phyloP scores from a whole-genome alignment of 2,329 filamentous ascomycete species.

The Lasiodiplodia citricola region DNA sequence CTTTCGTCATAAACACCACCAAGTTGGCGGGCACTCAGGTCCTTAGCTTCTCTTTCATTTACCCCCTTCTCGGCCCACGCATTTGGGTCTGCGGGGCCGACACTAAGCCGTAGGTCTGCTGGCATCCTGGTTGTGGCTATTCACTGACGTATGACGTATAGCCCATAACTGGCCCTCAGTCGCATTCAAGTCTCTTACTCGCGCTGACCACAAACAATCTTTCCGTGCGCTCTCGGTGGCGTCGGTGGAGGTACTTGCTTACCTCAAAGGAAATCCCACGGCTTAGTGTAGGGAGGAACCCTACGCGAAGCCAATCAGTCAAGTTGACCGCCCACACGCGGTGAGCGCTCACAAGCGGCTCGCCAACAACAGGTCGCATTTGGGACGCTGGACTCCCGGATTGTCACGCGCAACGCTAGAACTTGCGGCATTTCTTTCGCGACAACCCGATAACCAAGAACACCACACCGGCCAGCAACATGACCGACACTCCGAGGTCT shows the following conservation, averaged over 20 bases:
- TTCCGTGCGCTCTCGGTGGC: slow-evolving; percentile 22
- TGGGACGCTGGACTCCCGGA: not conserved
- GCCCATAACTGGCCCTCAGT: slow-evolving; percentile 74
- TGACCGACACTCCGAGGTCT: slow-evolving; percentile 67
- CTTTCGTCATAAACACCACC: slow-evolving; percentile 63
- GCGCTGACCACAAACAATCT: slow-evolving; percentile 22
- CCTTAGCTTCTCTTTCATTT: slow-evolving; percentile 74
- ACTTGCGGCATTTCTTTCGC: not conserved
- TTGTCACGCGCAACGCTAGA: not conserved
- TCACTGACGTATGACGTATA: not conserved
- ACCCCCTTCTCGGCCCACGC: slow-evolving; percentile 90
- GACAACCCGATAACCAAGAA: not conserved
- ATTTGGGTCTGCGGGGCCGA: slow-evolving; percentile 97
- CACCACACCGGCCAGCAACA: slow-evolving; percentile 38
- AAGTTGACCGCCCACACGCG: slow-evolving; percentile 57
- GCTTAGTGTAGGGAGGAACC: slow-evolving; percentile 53
- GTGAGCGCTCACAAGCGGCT: slow-evolving; percentile 62
- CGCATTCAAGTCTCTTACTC: slow-evolving; percentile 33
- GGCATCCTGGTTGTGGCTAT: no score
- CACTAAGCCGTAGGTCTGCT: slow-evolving; percentile 72
- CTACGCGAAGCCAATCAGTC: slow-evolving; percentile 54
- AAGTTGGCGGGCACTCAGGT: slow-evolving; percentile 90
- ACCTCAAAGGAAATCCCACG: slow-evolving; percentile 32
- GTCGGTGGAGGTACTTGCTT: slow-evolving; percentile 24
- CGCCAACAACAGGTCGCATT: slow-evolving; percentile 38